phyloP scores from a whole-genome alignment of 1,284 basidiomycete genomes.

The Afroboletus lepidellus region DNA sequence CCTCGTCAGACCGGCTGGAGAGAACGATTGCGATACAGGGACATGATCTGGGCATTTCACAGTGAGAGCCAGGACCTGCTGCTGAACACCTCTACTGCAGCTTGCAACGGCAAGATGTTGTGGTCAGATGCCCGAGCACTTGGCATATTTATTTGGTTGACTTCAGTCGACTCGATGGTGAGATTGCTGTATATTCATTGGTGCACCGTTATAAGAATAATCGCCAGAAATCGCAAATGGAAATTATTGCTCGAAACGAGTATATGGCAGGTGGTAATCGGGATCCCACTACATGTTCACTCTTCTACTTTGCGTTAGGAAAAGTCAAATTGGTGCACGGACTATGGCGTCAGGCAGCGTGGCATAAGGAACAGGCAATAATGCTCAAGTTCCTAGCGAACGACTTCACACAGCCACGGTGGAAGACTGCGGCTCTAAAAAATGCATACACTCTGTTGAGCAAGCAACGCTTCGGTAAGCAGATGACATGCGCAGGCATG shows the following conservation, averaged over 20 bases:
- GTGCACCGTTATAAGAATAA: constrained; percentile 2
- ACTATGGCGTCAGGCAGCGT: constrained; percentile 92
- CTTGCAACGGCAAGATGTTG: constrained; percentile 79
- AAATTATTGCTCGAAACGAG: constrained; percentile 89
- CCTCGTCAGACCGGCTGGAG: constrained; percentile 51
- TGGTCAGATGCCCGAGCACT: constrained; percentile 87
- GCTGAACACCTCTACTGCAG: constrained; percentile 64
- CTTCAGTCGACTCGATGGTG: constrained; percentile 74
- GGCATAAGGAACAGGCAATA: constrained; percentile 86
- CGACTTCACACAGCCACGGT: constrained; percentile 83
- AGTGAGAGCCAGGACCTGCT: constrained; percentile 90
- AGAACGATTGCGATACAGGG: constrained; percentile 81
- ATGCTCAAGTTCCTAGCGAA: constrained; percentile 95
- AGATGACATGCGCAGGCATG: neutral
- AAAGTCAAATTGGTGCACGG: constrained; percentile 92
- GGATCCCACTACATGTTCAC: constrained; percentile 86
- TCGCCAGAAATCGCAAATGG: constrained; percentile 73
- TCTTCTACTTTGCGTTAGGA: constrained; percentile 94
- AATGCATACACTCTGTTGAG: constrained; percentile 93
- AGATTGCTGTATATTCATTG: constrained; percentile 27
- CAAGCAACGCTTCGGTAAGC: constrained; percentile 87
- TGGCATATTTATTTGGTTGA: constrained; percentile 89
- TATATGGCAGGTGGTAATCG: constrained; percentile 84
- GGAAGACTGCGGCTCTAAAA: constrained; percentile 93
- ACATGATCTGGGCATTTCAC: constrained; percentile 94